A percentile compares a stretch with the other conserved stretches of the same genome.
phyloP scores from a whole-genome alignment of 441 rosid species.

The Geranium incanum region DNA sequence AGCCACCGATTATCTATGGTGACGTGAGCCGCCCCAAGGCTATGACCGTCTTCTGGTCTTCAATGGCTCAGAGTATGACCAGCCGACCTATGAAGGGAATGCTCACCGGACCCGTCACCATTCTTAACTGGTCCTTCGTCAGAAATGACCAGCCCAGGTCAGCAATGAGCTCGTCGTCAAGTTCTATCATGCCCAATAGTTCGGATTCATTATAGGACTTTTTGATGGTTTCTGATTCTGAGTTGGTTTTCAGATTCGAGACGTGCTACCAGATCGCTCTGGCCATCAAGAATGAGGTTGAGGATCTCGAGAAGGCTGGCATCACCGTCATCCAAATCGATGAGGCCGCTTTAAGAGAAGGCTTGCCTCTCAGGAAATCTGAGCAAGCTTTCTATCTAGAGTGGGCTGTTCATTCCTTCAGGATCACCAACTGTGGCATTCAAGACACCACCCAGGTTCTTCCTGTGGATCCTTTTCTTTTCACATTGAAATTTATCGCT shows the following conservation, averaged over 20 bases:
- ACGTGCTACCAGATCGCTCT: conserved; percentile 71
- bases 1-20: conserved; percentile 95
- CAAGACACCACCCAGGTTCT: conserved; percentile 80
- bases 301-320: conserved; percentile 88
- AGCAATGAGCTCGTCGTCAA: not conserved
- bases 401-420: conserved; percentile 98
- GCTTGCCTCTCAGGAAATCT: conserved; percentile 84
- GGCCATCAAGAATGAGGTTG: conserved; percentile 94
- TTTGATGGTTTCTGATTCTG: conserved; percentile 42
- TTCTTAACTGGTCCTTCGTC: conserved; percentile 95
- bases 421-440: conserved; percentile 84
- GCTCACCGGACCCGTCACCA: conserved; percentile 98
- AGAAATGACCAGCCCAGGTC: conserved; percentile 96
- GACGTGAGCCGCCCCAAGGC: conserved; percentile 97
- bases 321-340: conserved; percentile 89
- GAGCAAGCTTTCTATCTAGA: conserved; percentile 92
- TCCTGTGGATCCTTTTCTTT: not conserved
- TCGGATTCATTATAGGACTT: too few species aligned
- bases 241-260: conserved; percentile 47
- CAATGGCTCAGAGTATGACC: conserved; percentile 89
- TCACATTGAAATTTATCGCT: too few species aligned
- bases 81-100: conserved; percentile 96
- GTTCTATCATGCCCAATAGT: not conserved
- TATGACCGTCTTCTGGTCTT: conserved; percentile 96
- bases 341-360: conserved; percentile 91